Evolutionary conservation across 1,139 yeast species (phyloP).

Genomic region (Taiozyma sp.): DNA sequence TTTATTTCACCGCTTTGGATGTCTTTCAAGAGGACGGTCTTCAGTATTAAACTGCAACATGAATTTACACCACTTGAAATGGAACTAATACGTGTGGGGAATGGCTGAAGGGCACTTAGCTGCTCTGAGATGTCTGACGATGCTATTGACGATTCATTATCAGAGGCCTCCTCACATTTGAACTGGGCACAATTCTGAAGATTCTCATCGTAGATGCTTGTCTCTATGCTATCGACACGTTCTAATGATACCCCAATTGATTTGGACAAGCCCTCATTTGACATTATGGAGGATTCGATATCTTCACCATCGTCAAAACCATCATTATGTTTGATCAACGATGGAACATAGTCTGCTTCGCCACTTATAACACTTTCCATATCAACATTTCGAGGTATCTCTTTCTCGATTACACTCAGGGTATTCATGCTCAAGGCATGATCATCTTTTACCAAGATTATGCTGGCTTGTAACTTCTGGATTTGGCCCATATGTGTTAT

Average conservation of each 20-base stretch:
- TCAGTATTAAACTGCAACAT: slow-evolving; percentile 8
- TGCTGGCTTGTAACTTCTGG: slow-evolving; percentile 4
- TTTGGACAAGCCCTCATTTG: background rate
- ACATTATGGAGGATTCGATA: background rate
- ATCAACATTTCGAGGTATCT: background rate
- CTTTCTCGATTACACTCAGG: background rate
- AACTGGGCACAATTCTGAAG: background rate
- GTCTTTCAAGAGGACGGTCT: slow-evolving; percentile 18
- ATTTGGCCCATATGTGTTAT: slow-evolving; percentile 8
- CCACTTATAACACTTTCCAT: slow-evolving; percentile 4
- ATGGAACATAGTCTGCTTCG: slow-evolving; percentile 4
- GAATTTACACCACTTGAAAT: slow-evolving; percentile 6
- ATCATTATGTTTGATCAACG: background rate
- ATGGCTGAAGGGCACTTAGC: background rate
- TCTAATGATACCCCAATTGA: background rate
- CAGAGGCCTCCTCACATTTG: background rate
- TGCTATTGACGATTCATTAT: background rate
- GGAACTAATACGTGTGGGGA: slow-evolving; percentile 1
- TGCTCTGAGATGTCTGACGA: background rate
- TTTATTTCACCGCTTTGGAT: slow-evolving; percentile 13
- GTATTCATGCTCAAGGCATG: background rate
- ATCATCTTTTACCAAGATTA: slow-evolving; percentile 5
- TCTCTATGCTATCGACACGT: background rate
- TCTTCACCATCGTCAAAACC: background rate
- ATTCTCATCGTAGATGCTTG: background rate